Evolutionary conservation across 441 rosid genomes (phyloP), one percentile per base, ranked within the genome.

Genomic region (Adansonia madagascariensis): DNA sequence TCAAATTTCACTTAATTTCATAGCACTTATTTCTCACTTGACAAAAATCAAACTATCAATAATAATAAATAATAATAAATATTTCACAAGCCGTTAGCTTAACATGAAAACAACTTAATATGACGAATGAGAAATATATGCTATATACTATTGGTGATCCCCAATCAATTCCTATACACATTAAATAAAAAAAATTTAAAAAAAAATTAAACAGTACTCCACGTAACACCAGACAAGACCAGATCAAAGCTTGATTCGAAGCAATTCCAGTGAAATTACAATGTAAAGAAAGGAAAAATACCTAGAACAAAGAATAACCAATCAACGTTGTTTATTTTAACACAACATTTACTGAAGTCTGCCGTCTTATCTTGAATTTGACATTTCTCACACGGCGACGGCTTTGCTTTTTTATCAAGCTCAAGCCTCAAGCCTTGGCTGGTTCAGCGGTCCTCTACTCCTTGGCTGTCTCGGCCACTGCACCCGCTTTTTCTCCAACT

Each of bases 401-500:
- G 4, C 24, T 22, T 10, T 8, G 65, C 2, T 3, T 22, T 11
- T 4, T 11, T 11, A 11, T 31, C 0, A 0, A 63, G 52, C 52
- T 9, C 12, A 47, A 2, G 9, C 52, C 52, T 74, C 46, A 61
- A 50, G 90, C 84, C 81, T 88, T 90, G 71, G 90, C 85, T 77
- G 92, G 83, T 44, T 88, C 88, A 47, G 77, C 61, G 14, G 84
- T 75, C 80, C 85, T 84, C 78, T 78, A 84, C n/a, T 52, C 84
- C 80, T 84, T 79, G 67, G 77, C 65, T 0, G 85, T 68, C 57
- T 75, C 79, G 31, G 76, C 78, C 4, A 64, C 83, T 8, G 82
- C 67, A 47, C 35, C 35, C 35, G 35, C 35, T 31, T 31, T 31
- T 31, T 31, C 35, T 9, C 62, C 72, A 0, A 52, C 69, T 0